phyloP scores from a whole-genome alignment of 805 yeast species.

The Kuraishia hungarica region DNA sequence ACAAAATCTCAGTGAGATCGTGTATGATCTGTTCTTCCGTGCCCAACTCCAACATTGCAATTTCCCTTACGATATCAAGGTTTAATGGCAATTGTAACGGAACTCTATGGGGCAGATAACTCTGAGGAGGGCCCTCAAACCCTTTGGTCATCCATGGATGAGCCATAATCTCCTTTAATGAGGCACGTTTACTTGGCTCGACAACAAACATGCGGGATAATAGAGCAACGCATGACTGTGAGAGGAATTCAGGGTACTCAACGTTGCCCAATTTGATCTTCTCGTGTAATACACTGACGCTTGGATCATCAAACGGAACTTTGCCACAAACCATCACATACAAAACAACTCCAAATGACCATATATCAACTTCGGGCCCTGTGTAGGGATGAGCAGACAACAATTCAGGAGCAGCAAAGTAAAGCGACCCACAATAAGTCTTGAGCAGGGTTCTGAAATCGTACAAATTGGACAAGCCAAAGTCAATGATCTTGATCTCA shows the following conservation, averaged over 20 bases:
- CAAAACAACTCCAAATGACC: conserved; percentile 97
- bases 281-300: conserved; percentile 85
- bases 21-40: conserved; percentile 47
- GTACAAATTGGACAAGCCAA: conserved; percentile 87
- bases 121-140: conserved; percentile 62
- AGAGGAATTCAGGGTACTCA: conserved; percentile 79
- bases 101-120: conserved; percentile 65
- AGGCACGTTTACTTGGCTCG: conserved; percentile 74
- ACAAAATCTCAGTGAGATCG: conserved; percentile 48
- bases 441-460: conserved; percentile 64
- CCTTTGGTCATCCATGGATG: conserved; percentile 97
- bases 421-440: conserved; percentile 94
- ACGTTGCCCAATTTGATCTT: conserved; percentile 89
- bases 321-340: conserved; percentile 95
- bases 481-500: conserved; percentile 91
- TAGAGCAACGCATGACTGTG: conserved; percentile 72
- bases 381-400: conserved; percentile 84
- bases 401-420: conserved; percentile 97
- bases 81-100: conserved; percentile 72
- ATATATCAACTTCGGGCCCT: conserved; percentile 97
- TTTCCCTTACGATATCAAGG: conserved; percentile 57
- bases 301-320: conserved; percentile 96
- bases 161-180: conserved; percentile 64
- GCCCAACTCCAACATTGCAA: conserved; percentile 75
- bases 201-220: conserved; percentile 88